These are phyloP conservation scores for Phaeophleospora eucalypticola DNA, from an alignment of 2,329 filamentous ascomycete species.

Conservation along the genomic window DNA sequence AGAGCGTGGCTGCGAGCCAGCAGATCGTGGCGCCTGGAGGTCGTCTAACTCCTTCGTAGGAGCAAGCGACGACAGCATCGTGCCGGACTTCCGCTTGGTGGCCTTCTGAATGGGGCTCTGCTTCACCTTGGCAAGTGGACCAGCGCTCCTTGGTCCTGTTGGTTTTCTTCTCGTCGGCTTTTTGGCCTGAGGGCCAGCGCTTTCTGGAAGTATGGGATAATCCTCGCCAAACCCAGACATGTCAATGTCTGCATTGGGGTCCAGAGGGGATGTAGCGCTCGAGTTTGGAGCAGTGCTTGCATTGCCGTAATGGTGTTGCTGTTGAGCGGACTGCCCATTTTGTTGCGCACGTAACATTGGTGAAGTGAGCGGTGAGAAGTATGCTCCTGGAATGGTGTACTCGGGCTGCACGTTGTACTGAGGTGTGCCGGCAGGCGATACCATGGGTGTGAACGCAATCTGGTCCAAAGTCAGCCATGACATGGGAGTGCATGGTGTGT, in stretches of 20 bases:
- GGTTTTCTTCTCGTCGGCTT: conserved; percentile 47
- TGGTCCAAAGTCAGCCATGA: conserved; percentile 17
- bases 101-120: conserved; percentile 72
- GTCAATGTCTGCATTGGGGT: conserved; percentile 40
- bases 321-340: conserved; percentile 53
- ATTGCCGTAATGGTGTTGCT: conserved; percentile 38
- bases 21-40: conserved; percentile 34
- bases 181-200: conserved; percentile 39
- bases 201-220: conserved; percentile 22
- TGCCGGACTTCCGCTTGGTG: conserved; percentile 47
- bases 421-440: conserved; percentile 79
- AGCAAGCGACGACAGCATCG: conserved; percentile 40
- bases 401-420: conserved; percentile 56
- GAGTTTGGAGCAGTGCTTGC: conserved; percentile 53
- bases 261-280: conserved; percentile 47
- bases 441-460: conserved; percentile 65
- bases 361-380: conserved; percentile 80
- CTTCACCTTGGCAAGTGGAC: conserved; percentile 50
- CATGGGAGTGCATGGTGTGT: conserved; percentile 10
- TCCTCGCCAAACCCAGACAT: conserved; percentile 40
- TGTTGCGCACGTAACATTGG: conserved; percentile 71
- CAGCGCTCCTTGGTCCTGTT: conserved; percentile 42
- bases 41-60: conserved; percentile 44
- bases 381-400: conserved; percentile 64
- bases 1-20: conserved; percentile 24